These are phyloP conservation scores for Trametes sanguinea DNA, from an alignment of 768 basidiomycete genomes.

Conservation along the genomic window DNA sequence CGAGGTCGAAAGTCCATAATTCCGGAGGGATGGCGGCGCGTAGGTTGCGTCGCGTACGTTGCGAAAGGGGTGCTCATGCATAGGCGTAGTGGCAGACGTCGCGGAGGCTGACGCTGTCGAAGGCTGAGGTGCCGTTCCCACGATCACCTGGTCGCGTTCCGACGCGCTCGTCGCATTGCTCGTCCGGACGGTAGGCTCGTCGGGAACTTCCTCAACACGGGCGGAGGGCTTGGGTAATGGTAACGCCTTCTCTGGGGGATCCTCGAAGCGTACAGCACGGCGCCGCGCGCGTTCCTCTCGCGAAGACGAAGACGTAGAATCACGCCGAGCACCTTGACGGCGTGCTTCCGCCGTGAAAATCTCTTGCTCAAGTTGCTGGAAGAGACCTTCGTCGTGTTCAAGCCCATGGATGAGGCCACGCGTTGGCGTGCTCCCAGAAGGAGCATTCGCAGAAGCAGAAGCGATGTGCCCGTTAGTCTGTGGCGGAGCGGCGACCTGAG, in stretches of 20 bases:
- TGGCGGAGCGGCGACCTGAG: background rate
- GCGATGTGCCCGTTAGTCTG: background rate
- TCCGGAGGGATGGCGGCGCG: constrained; percentile 6
- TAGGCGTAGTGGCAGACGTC: constrained; percentile 11
- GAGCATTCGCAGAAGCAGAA: background rate
- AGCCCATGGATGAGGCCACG: constrained; percentile 1
- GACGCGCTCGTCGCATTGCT: too few relatives aligned
- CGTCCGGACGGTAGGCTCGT: too few relatives aligned
- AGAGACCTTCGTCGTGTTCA: background rate
- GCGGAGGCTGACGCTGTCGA: background rate
- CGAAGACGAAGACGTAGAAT: too few relatives aligned
- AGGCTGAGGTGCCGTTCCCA: too few relatives aligned
- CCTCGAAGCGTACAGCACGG: constrained; percentile 2
- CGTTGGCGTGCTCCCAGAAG: background rate
- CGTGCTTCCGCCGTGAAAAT: background rate
- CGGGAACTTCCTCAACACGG: background rate
- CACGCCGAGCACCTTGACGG: too few relatives aligned
- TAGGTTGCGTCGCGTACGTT: constrained; percentile 8
- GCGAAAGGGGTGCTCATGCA: constrained; percentile 14
- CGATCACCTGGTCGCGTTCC: too few relatives aligned
- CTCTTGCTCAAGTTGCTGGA: constrained; percentile 10
- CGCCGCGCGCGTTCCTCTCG: constrained; percentile 6
- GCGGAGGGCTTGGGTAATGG: too few relatives aligned
- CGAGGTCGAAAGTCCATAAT: constrained; percentile 15
- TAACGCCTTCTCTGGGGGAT: background rate